Evolutionary conservation across 495 filamentous ascomycete species (phyloP), one percentile per base, ranked within the genome.

Genomic region (Podospora pseudopauciseta): DNA sequence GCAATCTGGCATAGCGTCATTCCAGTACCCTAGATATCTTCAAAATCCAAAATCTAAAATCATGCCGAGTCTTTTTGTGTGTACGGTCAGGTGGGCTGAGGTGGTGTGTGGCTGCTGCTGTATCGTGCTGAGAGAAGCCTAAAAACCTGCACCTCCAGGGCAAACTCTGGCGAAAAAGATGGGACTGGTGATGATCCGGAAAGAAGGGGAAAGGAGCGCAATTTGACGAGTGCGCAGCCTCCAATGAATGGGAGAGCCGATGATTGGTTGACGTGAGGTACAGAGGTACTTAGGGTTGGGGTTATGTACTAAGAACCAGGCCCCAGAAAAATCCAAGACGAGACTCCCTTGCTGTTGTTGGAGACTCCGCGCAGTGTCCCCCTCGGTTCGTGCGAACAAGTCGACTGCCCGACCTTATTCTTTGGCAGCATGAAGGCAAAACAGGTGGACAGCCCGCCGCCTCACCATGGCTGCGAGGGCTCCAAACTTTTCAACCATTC

Each of bases 391-490:
- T 74, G 72, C 74, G 72, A 76, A 76, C 72, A 76, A 73, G 72
- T 76, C 72, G 65, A 76, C 74, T 68, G 74, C 71, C 75, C 72
- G 73, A 77, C 75, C 70, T 74, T 71, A 71, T 70, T 74, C 75
- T 76, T 75, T 76, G 70, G 68, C 75, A 77, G 73, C 75, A 77
- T 77, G 75, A 77, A 77, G 75, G 73, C 75, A 77, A 77, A 77
- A 77, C 75, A 77, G 74, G 73, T 76, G 73, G 72, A 74, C 69
- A 65, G 72, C 75, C 73, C 71, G 72, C 73, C 73, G 71, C 75
- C 74, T 74, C 73, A 68, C 67, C 66, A 74, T 72, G 75, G 73
- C 73, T 76, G 73, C 73, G 74, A 75, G 67, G 75, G 65, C 67
- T 72, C 75, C 75, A 72, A 76, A 76, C 75, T 76, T 76, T 73